Base-by-base conservation (phyloP, 1,284 basidiomycete genomes). In the Mycosarcoma maydis region DNA sequence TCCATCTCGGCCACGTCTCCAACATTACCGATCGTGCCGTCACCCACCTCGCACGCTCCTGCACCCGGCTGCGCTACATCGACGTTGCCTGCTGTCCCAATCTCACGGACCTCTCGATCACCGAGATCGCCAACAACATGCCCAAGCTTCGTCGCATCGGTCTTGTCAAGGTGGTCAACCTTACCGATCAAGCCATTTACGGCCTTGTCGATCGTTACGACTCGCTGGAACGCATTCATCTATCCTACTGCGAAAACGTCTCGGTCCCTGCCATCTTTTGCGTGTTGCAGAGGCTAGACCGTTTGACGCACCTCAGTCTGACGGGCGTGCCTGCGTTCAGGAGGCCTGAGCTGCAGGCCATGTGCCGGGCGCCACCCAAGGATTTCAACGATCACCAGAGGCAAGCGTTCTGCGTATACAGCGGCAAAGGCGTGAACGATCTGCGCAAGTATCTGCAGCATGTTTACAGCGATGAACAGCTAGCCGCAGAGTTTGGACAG, bases 191-290 rank as follows among this genome's bases (percentile, higher is more conserved):
- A 75, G 92, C 92, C 1, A 90, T 98, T 24, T 92, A 91, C 76
- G 87, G 92, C 0, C 86, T 99, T 9, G 92, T 89, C 4, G 84
- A 85, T 38, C 82, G 85, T 71, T 87, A 88, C 33, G 92, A 92
- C 2, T 80, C 77, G 26, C 86, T 98, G 20, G 96, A 99, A 80
- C 89, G 96, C 30, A 92, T 99, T 27, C 96, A 99, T 82, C 85
- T 99, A 22, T 96, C 93, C 2, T 98, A 98, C 82, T 99, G 96
- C 83, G 92, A 97, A 78, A 92, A 96, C 75, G 90, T 99, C 61
- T 89, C 90, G 5, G 91, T 98, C 64, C 87, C 90, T 81, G 94
- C 94, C 13, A 88, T 98, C 46, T 91, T 95, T 74, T 92, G 90
- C 83, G 86, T 98, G 33, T 86, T 98, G 43, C 90, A 92, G 80